Evolutionary conservation across 192 early-diverging fungal species (phyloP).

Genomic region (Coemansia sp.): DNA sequence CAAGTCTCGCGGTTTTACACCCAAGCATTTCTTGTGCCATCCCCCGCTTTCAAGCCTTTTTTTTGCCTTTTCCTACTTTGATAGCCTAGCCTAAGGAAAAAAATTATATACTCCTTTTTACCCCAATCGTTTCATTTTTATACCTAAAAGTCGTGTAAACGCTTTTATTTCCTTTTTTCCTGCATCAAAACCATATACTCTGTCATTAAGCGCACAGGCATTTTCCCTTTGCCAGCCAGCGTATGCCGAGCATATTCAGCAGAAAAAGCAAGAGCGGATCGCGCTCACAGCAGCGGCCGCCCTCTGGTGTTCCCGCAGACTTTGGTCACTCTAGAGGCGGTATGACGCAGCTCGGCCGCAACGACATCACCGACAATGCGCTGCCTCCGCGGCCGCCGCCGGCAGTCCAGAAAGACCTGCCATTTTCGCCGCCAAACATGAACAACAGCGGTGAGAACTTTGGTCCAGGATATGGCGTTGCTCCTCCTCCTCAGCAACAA

Average conservation of each 20-base stretch:
- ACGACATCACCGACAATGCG: slow-evolving; percentile 16
- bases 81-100: background rate
- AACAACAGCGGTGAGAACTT: background rate
- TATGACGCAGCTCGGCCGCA: slow-evolving; percentile 27
- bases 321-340: slow-evolving; percentile 41
- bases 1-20: too few relatives aligned
- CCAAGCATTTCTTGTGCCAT: background rate
- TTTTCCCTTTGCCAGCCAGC: background rate
- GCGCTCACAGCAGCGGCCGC: slow-evolving; percentile 33
- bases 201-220: background rate
- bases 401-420: slow-evolving; percentile 22
- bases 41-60: background rate
- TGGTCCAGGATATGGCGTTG: slow-evolving; percentile 2
- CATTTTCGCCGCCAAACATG: background rate
- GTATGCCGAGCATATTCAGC: slow-evolving; percentile 52
- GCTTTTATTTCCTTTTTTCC: background rate
- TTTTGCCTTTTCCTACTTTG: background rate
- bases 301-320: slow-evolving; percentile 44
- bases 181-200: background rate
- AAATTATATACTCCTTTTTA: background rate
- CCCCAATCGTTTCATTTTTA: too few relatives aligned
- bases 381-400: slow-evolving; percentile 10
- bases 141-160: background rate
- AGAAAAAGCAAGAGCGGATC: slow-evolving; percentile 45
- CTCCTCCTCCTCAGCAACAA: slow-evolving; percentile 7